Evolutionary conservation across 2,329 filamentous ascomycete species (phyloP).

Genomic region (Plectosphaerella plurivora): DNA sequence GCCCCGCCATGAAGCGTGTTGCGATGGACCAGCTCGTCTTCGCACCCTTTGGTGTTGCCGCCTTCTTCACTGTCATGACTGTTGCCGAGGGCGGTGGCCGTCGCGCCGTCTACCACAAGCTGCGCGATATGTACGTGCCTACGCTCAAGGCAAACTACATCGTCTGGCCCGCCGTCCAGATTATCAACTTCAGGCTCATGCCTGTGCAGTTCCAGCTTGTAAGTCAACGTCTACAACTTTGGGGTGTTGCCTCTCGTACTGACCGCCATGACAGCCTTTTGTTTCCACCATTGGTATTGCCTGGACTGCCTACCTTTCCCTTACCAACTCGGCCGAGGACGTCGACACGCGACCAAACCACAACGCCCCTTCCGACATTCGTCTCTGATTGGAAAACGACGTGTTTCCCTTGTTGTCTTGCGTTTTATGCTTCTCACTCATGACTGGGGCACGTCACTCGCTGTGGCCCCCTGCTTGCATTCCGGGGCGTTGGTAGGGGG

Average conservation of each 20-base stretch:
- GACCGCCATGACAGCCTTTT: constrained; percentile 64
- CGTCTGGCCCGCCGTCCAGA: constrained; percentile 92
- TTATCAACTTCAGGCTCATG: constrained; percentile 94
- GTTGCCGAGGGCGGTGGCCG: constrained; percentile 86
- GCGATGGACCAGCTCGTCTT: constrained; percentile 91
- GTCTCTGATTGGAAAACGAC: constrained; percentile 19
- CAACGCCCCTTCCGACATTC: constrained; percentile 25
- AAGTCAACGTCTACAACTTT: constrained; percentile 34
- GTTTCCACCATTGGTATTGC: constrained; percentile 94
- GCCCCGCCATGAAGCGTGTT: constrained; percentile 82
- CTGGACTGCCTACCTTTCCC: constrained; percentile 94
- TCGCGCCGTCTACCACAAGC: constrained; percentile 74
- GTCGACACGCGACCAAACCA: constrained; percentile 26
- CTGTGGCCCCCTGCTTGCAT: too few relatives aligned
- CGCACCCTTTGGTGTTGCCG: constrained; percentile 78
- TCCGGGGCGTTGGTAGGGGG: too few relatives aligned
- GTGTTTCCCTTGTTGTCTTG: too few relatives aligned
- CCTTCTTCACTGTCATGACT: constrained; percentile 97
- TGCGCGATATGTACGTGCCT: constrained; percentile 89
- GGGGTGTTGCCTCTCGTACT: background rate
- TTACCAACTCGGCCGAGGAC: constrained; percentile 83
- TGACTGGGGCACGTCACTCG: too few relatives aligned
- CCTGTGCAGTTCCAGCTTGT: constrained; percentile 96
- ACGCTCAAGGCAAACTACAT: constrained; percentile 94
- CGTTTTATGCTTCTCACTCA: too few relatives aligned